phyloP scores from a whole-genome alignment of 2,329 filamentous ascomycete species.

The Bipolaris bicolor region DNA sequence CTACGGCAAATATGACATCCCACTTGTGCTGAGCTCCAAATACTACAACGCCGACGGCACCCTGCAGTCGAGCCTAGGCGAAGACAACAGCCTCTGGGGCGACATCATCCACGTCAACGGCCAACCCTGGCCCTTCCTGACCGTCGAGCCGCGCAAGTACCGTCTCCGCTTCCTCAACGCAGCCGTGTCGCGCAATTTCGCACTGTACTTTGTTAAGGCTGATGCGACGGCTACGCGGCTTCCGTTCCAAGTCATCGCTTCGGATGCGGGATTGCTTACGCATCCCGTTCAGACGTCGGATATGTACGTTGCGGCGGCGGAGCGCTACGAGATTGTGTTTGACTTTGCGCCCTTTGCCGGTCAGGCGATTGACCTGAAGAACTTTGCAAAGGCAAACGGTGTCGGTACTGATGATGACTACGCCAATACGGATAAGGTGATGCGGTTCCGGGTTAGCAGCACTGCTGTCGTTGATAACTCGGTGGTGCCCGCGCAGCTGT shows the following conservation, averaged over 20 bases:
- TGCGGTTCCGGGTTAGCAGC: slow-evolving; percentile 56
- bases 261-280: slow-evolving; percentile 54
- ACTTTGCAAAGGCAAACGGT: slow-evolving; percentile 45
- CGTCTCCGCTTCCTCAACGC: slow-evolving; percentile 62
- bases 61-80: slow-evolving; percentile 56
- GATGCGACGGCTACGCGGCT: slow-evolving; percentile 48
- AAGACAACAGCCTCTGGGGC: slow-evolving; percentile 59
- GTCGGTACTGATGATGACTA: slow-evolving; percentile 60
- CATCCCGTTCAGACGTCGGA: slow-evolving; percentile 54
- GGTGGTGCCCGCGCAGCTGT: slow-evolving; percentile 33
- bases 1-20: slow-evolving; percentile 57
- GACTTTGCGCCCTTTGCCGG: slow-evolving; percentile 61
- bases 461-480: slow-evolving; percentile 38
- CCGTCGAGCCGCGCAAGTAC: slow-evolving; percentile 67
- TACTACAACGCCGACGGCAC: slow-evolving; percentile 61
- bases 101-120: slow-evolving; percentile 66
- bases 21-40: slow-evolving; percentile 60
- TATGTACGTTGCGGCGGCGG: slow-evolving; percentile 61
- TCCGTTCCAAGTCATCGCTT: slow-evolving; percentile 61
- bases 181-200: slow-evolving; percentile 51
- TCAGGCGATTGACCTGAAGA: slow-evolving; percentile 58
- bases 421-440: slow-evolving; percentile 52
- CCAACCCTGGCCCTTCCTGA: slow-evolving; percentile 64
- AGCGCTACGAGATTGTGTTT: slow-evolving; percentile 65
- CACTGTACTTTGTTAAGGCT: slow-evolving; percentile 54